These are phyloP conservation scores for Penicillium bialowiezense DNA, from an alignment of 495 filamentous ascomycete species.

Conservation along the genomic window DNA sequence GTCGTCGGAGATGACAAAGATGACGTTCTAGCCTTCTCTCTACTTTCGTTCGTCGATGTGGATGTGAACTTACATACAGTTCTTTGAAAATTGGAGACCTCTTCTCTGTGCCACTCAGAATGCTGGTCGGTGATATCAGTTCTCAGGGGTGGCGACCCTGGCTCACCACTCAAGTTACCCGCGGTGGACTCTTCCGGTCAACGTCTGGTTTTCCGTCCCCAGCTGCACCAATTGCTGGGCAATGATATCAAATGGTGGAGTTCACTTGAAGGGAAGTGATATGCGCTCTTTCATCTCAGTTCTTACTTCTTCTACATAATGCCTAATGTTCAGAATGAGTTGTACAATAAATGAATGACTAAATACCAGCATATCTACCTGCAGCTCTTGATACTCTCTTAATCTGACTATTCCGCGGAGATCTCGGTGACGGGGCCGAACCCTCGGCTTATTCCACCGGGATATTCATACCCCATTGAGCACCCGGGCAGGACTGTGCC, in stretches of 20 bases:
- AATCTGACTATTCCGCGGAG: neutral
- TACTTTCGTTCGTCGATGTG: neutral
- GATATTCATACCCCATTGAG: neutral
- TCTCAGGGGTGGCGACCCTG: constrained; percentile 11
- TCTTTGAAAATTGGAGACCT: neutral
- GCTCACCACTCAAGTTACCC: constrained; percentile 15
- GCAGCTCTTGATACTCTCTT: no score
- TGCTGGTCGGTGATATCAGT: constrained; percentile 14
- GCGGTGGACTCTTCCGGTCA: constrained; percentile 16
- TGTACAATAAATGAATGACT: no score
- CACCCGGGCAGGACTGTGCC: no score
- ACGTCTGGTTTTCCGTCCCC: constrained; percentile 19
- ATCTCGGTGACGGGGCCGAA: neutral
- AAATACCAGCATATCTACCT: no score
- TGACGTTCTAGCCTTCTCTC: constrained; percentile 4
- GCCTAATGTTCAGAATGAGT: no score
- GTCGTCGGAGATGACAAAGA: constrained; percentile 26
- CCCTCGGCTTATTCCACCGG: neutral
- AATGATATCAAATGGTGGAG: constrained; percentile 28
- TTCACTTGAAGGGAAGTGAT: constrained; percentile 10
- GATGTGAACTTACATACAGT: neutral
- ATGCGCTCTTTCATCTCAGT: neutral
- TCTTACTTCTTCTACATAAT: neutral
- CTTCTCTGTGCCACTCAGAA: constrained; percentile 1
- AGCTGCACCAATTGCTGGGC: constrained; percentile 22